phyloP scores from a whole-genome alignment of 208 protist genomes.

The Acanthamoeba triangularis region DNA sequence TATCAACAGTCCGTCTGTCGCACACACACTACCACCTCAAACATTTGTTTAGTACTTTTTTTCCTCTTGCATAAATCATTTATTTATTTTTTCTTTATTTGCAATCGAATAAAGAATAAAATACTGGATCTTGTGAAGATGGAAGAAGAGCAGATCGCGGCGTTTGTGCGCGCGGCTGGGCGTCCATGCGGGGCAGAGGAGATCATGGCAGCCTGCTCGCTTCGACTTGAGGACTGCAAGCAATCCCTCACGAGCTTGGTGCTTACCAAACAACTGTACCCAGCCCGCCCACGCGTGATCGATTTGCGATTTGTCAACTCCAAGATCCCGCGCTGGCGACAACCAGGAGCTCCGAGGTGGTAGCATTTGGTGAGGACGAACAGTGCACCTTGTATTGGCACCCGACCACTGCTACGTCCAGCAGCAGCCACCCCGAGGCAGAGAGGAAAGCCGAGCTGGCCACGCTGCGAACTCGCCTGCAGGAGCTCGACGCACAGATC shows the following conservation, averaged over 20 bases:
- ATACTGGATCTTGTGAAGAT: too few species aligned
- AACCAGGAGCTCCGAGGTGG: too few species aligned
- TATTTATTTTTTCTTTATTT: too few species aligned
- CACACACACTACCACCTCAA: too few species aligned
- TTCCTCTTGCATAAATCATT: too few species aligned
- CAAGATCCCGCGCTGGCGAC: too few species aligned
- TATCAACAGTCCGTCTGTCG: too few species aligned
- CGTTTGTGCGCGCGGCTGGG: not conserved
- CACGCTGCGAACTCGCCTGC: not conserved
- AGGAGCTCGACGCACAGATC: slow-evolving; percentile 46
- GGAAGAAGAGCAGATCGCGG: not conserved
- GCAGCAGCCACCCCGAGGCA: not conserved
- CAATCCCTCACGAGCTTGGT: not conserved
- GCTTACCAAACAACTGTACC: not conserved
- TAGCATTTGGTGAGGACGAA: too few species aligned
- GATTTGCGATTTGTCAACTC: not conserved
- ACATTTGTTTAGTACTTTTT: too few species aligned
- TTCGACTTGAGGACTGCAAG: not conserved
- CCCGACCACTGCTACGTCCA: not conserved
- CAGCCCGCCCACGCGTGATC: not conserved
- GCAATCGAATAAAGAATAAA: too few species aligned
- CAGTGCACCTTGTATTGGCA: not conserved
- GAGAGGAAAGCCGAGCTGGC: not conserved
- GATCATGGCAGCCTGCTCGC: not conserved
- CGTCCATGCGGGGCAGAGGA: not conserved